These are phyloP conservation scores for Casaregolazyma lundiana DNA, from an alignment of 1,139 yeast genomes.

Conservation along the genomic window DNA sequence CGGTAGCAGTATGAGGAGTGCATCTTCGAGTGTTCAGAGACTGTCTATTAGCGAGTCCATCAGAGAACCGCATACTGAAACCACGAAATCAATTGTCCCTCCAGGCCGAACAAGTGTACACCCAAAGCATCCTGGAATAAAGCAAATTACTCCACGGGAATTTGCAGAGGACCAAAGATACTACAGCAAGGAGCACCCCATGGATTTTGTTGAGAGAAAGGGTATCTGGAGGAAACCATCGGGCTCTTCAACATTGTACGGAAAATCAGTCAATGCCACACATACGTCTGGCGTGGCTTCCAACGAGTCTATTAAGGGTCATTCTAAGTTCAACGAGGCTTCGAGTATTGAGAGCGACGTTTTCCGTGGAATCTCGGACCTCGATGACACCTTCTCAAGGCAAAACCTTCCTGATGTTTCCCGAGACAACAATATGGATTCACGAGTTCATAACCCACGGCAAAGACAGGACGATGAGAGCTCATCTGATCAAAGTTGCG, in stretches of 20 bases:
- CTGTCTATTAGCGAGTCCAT: background rate
- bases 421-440: background rate
- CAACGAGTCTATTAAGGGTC: background rate
- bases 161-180: conserved; percentile 14
- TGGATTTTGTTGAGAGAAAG: conserved; percentile 2
- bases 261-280: conserved; percentile 2
- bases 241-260: conserved; percentile 22
- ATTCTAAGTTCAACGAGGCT: conserved; percentile 4
- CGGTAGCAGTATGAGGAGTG: background rate
- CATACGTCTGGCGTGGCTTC: background rate
- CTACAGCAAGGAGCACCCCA: conserved; percentile 34
- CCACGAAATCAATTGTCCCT: background rate
- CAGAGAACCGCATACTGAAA: background rate
- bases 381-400: conserved; percentile 9
- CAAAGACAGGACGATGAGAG: background rate
- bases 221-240: conserved; percentile 8
- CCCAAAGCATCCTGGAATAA: conserved; percentile 19
- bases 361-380: conserved; percentile 30
- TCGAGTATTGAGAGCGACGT: conserved; percentile 20
- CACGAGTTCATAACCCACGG: too few relatives aligned
- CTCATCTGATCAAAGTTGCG: background rate
- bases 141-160: conserved; percentile 23
- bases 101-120: too few relatives aligned
- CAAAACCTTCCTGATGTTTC: conserved; percentile 5
- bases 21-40: background rate